A percentile compares a stretch with the other conserved stretches of the same genome.
Evolutionary conservation across 2,329 filamentous ascomycete species (phyloP).

Genomic region (Periglandula ipomoeae): DNA sequence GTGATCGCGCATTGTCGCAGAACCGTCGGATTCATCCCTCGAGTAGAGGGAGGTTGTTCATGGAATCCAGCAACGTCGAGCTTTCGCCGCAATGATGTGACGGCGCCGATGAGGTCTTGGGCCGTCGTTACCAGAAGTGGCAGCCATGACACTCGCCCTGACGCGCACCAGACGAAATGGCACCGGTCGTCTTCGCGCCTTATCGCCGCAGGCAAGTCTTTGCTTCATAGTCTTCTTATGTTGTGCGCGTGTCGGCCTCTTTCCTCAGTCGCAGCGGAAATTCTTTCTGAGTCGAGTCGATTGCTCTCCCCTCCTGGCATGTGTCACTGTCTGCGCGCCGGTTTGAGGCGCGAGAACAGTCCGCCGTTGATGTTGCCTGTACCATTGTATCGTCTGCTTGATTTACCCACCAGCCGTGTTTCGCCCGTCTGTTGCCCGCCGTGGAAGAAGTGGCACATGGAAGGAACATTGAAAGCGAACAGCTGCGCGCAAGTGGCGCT

Average conservation of each 20-base stretch:
- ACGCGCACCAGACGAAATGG: neutral
- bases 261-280: too few relatives aligned
- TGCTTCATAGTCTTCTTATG: neutral
- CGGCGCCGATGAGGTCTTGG: neutral
- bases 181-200: neutral
- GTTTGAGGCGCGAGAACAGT: too few relatives aligned
- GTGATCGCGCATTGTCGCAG: neutral
- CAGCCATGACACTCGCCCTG: neutral
- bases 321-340: too few relatives aligned
- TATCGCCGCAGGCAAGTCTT: conserved; percentile 1
- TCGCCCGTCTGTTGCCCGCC: too few relatives aligned
- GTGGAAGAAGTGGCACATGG: too few relatives aligned
- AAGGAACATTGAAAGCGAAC: too few relatives aligned
- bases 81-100: neutral
- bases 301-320: too few relatives aligned
- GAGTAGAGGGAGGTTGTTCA: neutral
- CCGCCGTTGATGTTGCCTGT: too few relatives aligned
- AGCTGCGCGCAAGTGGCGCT: neutral
- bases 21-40: neutral
- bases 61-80: neutral
- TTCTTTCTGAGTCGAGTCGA: too few relatives aligned
- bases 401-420: too few relatives aligned
- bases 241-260: neutral
- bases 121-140: neutral
- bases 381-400: too few relatives aligned